Evolutionary conservation across 805 yeast species (phyloP), one percentile per base, ranked within the genome.

Genomic region (Candida nitratophila): DNA sequence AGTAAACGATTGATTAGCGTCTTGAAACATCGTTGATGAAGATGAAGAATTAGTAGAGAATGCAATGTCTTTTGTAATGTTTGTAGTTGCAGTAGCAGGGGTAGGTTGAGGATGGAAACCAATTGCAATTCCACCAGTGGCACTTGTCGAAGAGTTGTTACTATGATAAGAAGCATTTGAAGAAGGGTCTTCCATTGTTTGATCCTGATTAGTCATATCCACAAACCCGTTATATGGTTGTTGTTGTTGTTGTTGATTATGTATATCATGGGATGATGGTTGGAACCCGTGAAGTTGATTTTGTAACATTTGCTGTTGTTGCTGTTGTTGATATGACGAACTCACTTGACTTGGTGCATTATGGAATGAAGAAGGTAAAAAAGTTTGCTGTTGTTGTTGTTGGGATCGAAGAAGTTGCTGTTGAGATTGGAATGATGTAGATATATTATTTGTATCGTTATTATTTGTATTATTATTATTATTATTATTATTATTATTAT

Each of bases 1-100:
- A 16, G 43, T 16, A n/a, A 52, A 38, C 4, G 57, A 47, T 37
- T 54, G 55, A 48, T 60, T 60, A 15, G 63, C 64, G 51, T 57
- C 68, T 49, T 52, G 66, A 49, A 48, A 65, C 44, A 57, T 46
- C 36, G 63, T 63, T 46, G 55, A 59, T 33, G 59, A 60, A 19
- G 37, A n/a, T 19, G 63, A 65, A 31, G 63, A 65, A 51, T 50
- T 63, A 17, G 60, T 62, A 15, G 60, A 65, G 51, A 58, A 69
- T 41, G 74, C 77, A 21, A 67, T 56, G 50, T 76, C 81, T 53
- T 68, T 72, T 15, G 77, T 69, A 27, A 78, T 65, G 46, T 68
- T 71, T 1, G 84, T 78, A 3, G 84, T 78, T 10, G 84, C 77
- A 11, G 69, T 68, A 7, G 78, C 69, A 19, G 70, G 70, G 0